A percentile compares a stretch with the other conserved stretches of the same genome.
These are phyloP conservation scores for Fusarium newnesense DNA, from an alignment of 2,329 filamentous ascomycete species.

Conservation along the genomic window DNA sequence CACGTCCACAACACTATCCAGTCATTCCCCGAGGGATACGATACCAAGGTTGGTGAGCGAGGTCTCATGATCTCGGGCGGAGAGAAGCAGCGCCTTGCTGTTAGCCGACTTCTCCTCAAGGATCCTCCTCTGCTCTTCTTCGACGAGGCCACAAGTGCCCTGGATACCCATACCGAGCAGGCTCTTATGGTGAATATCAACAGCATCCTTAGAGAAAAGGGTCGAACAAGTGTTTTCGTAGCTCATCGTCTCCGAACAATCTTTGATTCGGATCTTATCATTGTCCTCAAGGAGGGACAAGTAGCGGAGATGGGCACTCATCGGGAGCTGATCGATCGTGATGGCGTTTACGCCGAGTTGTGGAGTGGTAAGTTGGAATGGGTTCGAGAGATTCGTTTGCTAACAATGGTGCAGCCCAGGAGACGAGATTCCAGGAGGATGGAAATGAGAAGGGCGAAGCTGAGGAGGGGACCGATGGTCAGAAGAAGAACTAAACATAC, in stretches of 20 bases:
- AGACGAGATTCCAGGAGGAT: slow-evolving; percentile 65
- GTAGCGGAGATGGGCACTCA: slow-evolving; percentile 95
- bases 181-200: slow-evolving; percentile 93
- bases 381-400: not conserved
- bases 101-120: slow-evolving; percentile 86
- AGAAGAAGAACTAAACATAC: slow-evolving; percentile 17
- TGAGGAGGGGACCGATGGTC: slow-evolving; percentile 34
- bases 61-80: slow-evolving; percentile 97
- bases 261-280: slow-evolving; percentile 91
- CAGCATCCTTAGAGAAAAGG: slow-evolving; percentile 87
- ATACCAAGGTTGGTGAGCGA: slow-evolving; percentile 91
- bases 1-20: slow-evolving; percentile 85
- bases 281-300: slow-evolving; percentile 83
- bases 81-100: slow-evolving; percentile 90
- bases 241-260: slow-evolving; percentile 94
- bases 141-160: slow-evolving; percentile 90
- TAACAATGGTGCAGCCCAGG: slow-evolving; percentile 62
- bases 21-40: slow-evolving; percentile 86
- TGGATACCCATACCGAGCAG: slow-evolving; percentile 95
- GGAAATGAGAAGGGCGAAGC: slow-evolving; percentile 54
- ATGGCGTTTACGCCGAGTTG: slow-evolving; percentile 85
- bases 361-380: slow-evolving; percentile 78
- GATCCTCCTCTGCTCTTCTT: slow-evolving; percentile 93
- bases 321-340: slow-evolving; percentile 79
- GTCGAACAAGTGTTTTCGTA: slow-evolving; percentile 91